These are phyloP conservation scores for Aspergillus fumigatus DNA, from an alignment of 2,329 filamentous ascomycete species.

Conservation along the genomic window DNA sequence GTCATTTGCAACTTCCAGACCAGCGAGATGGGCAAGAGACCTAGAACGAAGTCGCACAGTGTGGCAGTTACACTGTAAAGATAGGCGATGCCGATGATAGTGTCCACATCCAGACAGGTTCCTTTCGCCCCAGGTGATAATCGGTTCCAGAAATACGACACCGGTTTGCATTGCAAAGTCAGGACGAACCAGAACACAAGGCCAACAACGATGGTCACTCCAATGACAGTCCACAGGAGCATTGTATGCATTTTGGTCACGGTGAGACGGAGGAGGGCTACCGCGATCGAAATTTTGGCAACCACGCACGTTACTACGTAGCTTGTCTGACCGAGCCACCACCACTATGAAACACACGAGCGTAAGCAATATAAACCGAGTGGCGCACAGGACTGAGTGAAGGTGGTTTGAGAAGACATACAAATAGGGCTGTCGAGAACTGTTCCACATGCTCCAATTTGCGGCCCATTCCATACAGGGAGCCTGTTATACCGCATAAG, in stretches of 20 bases:
- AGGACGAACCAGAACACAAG: slow-evolving; percentile 49
- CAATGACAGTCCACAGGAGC: slow-evolving; percentile 46
- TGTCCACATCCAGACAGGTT: slow-evolving; percentile 40
- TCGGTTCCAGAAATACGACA: slow-evolving; percentile 48
- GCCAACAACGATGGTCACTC: slow-evolving; percentile 43
- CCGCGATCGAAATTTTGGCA: slow-evolving; percentile 49
- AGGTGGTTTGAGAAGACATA: slow-evolving; percentile 15
- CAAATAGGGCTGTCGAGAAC: slow-evolving; percentile 31
- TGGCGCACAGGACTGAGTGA: neutral
- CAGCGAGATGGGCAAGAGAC: slow-evolving; percentile 52
- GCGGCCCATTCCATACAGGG: slow-evolving; percentile 30
- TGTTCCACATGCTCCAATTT: slow-evolving; percentile 13
- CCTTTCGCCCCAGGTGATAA: slow-evolving; percentile 18
- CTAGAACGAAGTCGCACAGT: slow-evolving; percentile 49
- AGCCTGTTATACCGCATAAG: slow-evolving; percentile 31
- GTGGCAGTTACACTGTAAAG: slow-evolving; percentile 48
- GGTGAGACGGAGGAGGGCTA: slow-evolving; percentile 53
- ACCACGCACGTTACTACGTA: slow-evolving; percentile 48
- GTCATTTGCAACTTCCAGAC: slow-evolving; percentile 55
- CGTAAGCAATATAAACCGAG: neutral
- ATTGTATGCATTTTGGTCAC: slow-evolving; percentile 42
- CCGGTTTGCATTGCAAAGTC: slow-evolving; percentile 51
- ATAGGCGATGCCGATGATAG: slow-evolving; percentile 51
- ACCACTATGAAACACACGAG: slow-evolving; percentile 29
- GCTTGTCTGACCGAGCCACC: slow-evolving; percentile 55